Evolutionary conservation across 805 yeast genomes (phyloP), one percentile per base, ranked within the genome.

Genomic region (Danielia reshetovae): DNA sequence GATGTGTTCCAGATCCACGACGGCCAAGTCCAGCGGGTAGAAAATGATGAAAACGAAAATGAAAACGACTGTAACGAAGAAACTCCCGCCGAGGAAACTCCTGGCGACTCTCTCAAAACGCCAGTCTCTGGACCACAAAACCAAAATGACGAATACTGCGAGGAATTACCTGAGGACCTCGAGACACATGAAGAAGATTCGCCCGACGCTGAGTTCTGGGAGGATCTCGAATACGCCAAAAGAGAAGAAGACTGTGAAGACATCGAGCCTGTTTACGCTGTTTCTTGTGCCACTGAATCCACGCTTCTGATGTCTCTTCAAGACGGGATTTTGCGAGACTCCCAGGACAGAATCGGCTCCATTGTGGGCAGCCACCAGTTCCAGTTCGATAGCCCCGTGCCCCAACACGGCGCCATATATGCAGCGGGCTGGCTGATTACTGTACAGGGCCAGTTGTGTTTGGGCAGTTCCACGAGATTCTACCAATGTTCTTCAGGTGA

Each of bases 321-420:
- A 9, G 59, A 58, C 24, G 58, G 61, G 2, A 48, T 59, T 14
- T 46, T 65, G 34, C 46, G 54, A 18, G 68, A 64, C 40, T 38
- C 56, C 12, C 51, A 46, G 16, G 48, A 54, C 32, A 43, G 69
- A 35, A 57, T 63, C 34, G 70, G 68, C 4, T 53, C 62, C 14
- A 63, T 65, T 34, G 70, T 65, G 19, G 51, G 56, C 3, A 57
- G 58, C 27, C 56, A 55, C 28, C 69, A 65, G 40, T 63, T 65
- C 40, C 70, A 62, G 38, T 65, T 65, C 36, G 71, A 65, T 39
- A 69, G 68, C 1, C 68, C 69, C 6, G 50, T 59, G 7, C 69
- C 69, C 12, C 69, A 63, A 39, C 48, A 54, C 38, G 69, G 68
- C 12, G 45, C 68, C 10, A 37, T 62, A 11, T 63, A 57, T 32